Base-by-base conservation (phyloP, 768 basidiomycete species). In the Filobasidium wieringae region DNA sequence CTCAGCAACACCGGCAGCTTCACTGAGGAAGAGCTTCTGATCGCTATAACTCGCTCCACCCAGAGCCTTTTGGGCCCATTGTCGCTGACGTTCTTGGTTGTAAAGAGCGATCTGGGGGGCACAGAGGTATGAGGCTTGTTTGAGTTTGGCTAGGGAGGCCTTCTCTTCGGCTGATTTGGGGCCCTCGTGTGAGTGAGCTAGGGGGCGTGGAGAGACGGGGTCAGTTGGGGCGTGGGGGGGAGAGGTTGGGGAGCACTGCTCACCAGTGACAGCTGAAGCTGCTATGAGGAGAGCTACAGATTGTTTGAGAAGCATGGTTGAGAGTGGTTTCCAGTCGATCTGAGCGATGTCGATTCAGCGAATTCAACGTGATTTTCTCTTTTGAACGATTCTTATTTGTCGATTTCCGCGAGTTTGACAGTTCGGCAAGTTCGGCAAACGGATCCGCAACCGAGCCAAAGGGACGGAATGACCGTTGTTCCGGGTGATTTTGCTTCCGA, bases 1-100 rank as follows among this genome's bases (percentile, higher is more conserved):
- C 32, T 64, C 53, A 37, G 36, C 61, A 2, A 57, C 55, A 5
- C 50, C 59, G 24, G 56, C 39, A 4, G 50, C 29, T 17, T 62
- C 64, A 34, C 70, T 64, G 37, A 72, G 53, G 61, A 72, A 69
- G 8, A 66, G 51, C 49, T 63, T 62, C 59, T 66, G 63, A 24
- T 66, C 63, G 6, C 39, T 55, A 29, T 54, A 52, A 1, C 63
- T 51, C 24, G 62, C 61, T 5, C 61, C 58, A 15, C 63, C 64
- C 12, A 63, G 45, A 26, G 66, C 61, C 19, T 47, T 56, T 57
- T 57, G 58, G 12, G 52, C 47, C 60, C 59, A 64, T 14, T 62
- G 30, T 27, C 64, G 26, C 53, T 55, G 12, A 49, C 60, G 57
- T 58, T 64, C 27, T 58, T 59, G 57, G 57, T 45, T 57, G 27